These are phyloP conservation scores for Millerozyma acaciae DNA, from an alignment of 805 yeast genomes.

Conservation along the genomic window DNA sequence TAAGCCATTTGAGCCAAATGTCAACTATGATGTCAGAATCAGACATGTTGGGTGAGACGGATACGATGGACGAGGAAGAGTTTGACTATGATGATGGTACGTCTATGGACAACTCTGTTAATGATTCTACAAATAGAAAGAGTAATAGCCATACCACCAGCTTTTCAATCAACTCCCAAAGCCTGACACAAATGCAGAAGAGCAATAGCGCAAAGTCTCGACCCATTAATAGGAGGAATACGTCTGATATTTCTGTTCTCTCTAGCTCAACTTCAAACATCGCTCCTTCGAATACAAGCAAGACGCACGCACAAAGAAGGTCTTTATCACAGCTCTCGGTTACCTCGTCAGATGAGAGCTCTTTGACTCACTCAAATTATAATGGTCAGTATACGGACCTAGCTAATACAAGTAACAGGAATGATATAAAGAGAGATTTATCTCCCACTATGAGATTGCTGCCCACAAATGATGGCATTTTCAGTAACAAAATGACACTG, in stretches of 20 bases:
- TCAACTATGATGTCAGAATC: constrained; percentile 42
- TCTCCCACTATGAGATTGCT: too few species aligned
- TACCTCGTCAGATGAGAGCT: constrained; percentile 36
- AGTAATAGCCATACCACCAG: constrained; percentile 12
- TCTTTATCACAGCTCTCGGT: constrained; percentile 33
- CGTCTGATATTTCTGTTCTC: constrained; percentile 36
- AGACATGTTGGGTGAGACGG: constrained; percentile 38
- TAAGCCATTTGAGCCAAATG: constrained; percentile 38
- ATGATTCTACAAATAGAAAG: constrained; percentile 16
- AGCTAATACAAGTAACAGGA: too few species aligned
- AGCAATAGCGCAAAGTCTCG: too few species aligned
- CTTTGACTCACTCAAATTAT: neutral
- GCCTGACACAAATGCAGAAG: constrained; percentile 32
- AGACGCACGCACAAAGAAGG: constrained; percentile 18
- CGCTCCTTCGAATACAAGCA: neutral
- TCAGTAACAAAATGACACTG: too few species aligned
- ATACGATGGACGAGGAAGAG: constrained; percentile 34
- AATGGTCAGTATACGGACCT: too few species aligned
- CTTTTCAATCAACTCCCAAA: constrained; percentile 4
- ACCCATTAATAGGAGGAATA: too few species aligned
- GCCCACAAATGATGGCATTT: too few species aligned
- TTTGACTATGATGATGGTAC: constrained; percentile 36
- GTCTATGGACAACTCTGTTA: constrained; percentile 31
- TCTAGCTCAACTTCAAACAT: constrained; percentile 23
- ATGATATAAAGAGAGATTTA: too few species aligned